Percentiles rank a stretch among this genome's conserved stretches.
Conservation (phyloP, 1,284 basidiomycete genomes). For the Leucoagaricus sp. region DNA sequence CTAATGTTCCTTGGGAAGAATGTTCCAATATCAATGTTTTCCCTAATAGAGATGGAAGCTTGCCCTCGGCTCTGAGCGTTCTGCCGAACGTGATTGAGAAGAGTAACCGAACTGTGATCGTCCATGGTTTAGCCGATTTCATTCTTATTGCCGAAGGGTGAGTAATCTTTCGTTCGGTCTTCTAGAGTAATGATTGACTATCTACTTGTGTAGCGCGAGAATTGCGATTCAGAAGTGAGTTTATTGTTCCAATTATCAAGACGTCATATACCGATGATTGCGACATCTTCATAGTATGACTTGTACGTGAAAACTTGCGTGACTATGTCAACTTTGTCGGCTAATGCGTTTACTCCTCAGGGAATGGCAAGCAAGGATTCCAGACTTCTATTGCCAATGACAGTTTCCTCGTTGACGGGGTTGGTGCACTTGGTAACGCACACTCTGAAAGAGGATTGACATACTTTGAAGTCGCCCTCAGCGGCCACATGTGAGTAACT, state of each 20-base stretch:
- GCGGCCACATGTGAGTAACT: slow-evolving; percentile 66
- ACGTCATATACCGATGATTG: too few relatives aligned
- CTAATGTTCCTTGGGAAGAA: slow-evolving; percentile 62
- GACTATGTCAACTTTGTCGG: background rate
- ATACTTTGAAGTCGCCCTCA: slow-evolving; percentile 63
- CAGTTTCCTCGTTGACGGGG: slow-evolving; percentile 67
- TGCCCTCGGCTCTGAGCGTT: slow-evolving; percentile 62
- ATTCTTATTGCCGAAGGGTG: slow-evolving; percentile 74
- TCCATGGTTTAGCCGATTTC: slow-evolving; percentile 74
- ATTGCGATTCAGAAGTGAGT: slow-evolving; percentile 70
- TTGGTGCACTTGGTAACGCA: slow-evolving; percentile 63
- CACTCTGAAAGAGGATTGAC: slow-evolving; percentile 70
- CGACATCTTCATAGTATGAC: slow-evolving; percentile 61
- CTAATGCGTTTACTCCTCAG: slow-evolving; percentile 21
- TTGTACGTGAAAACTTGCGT: slow-evolving; percentile 37
- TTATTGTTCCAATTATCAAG: background rate
- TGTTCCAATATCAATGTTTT: slow-evolving; percentile 67
- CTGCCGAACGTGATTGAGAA: slow-evolving; percentile 77
- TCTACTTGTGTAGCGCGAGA: slow-evolving; percentile 42
- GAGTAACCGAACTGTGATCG: slow-evolving; percentile 66
- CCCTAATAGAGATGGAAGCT: slow-evolving; percentile 57
- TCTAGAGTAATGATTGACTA: background rate
- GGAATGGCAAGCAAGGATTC: slow-evolving; percentile 70
- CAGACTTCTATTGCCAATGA: slow-evolving; percentile 64
- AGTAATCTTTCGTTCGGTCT: slow-evolving; percentile 24